Base-by-base conservation (phyloP, 805 yeast species). In the Candida hungchunana region DNA sequence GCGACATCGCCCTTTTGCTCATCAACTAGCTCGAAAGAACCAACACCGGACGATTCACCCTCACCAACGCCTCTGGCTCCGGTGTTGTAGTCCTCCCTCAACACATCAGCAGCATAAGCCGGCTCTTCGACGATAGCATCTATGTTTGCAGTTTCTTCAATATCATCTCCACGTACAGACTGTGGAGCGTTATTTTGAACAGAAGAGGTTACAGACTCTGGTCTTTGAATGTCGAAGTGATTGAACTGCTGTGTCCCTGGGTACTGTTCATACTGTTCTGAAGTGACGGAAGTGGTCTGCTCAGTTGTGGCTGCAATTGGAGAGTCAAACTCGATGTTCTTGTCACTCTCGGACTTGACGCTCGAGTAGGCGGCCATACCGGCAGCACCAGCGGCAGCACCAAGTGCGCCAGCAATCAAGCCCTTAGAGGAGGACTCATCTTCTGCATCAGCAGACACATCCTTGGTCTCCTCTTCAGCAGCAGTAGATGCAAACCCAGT, bases 181-280 rank as follows among this genome's bases (percentile, higher is more conserved):
- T 78, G 75, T 0, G 97, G 89, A 3, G 97, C 87, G 57, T 90
- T 88, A 62, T 89, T 89, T 50, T 83, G 90, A 22, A 88, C 94
- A 29, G 95, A 84, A 0, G 96, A 87, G 0, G 96, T 84, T 26
- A 83, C 75, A 0, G 95, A 84, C 40, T 80, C 83, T 2, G 94
- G 84, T 50, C 93, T 67, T 24, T 44, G 51, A 27, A 51, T 60
- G 63, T 54, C 74, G 47, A 32, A 26, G 23, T 43, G 42, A 17
- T 35, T 35, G 31, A 44, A 44, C 21, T 47, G 47, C 19, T 37
- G 43, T 10, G 41, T 43, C 10, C 37, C 34, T 20, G 47, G 50
- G 26, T 39, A 46, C 18, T 48, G 51, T 12, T 50, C 51, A 15
- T 47, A 53, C 22, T 34, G 38, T 7, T 50, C 63, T 10, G 53